Base-by-base conservation (phyloP, 2,329 filamentous ascomycete species). In the Diaporthe amygdali region DNA sequence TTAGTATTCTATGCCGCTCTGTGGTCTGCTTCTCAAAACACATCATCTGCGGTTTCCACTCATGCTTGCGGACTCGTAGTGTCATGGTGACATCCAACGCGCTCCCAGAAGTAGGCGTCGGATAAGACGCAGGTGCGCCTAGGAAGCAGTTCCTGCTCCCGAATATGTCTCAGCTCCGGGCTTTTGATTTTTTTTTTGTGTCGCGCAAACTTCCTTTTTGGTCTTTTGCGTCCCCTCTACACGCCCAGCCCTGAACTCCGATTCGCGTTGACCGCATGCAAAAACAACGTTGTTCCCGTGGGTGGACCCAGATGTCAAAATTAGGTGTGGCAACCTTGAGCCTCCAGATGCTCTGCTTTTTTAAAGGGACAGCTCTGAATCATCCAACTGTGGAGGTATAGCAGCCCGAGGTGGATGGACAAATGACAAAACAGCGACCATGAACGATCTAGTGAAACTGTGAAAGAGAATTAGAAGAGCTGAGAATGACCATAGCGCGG, bases 181-280 rank as follows among this genome's bases (percentile, higher is more conserved):
- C 20, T 37, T 49, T 59, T n/a, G n/a, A 54, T 20, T 59, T 30
- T 9, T 17, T 59, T n/a, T n/a, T 20, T 37, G 9, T 59, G 5
- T 30, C 32, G 30, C n/a, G 66, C 52, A 68, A 30, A 59, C 34
- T 37, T 47, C 39, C 34, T 37, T 59, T 34, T 49, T 41, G 32
- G 34, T 52, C 46, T 68, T 59, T 59, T 46, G 37, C 46, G 25
- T 41, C 32, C 52, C 52, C 27, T 68, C 44, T 68, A 59, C 55
- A 44, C 32, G 52, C 37, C 44, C 22, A 32, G 34, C 55, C 66
- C 20, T 59, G 52, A 68, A 68, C 66, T 59, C 66, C 66, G n/a
- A n/a, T 37, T 49, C 55, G 41, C 52, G 44, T 30, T 59, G 52
- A 55, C 22, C 32, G 52, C 66, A 56, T 59, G 51, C 39, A 25